Evolutionary conservation across 2,329 filamentous ascomycete genomes (phyloP), one percentile per base, ranked within the genome.

Genomic region (Exophiala aquamarina): DNA sequence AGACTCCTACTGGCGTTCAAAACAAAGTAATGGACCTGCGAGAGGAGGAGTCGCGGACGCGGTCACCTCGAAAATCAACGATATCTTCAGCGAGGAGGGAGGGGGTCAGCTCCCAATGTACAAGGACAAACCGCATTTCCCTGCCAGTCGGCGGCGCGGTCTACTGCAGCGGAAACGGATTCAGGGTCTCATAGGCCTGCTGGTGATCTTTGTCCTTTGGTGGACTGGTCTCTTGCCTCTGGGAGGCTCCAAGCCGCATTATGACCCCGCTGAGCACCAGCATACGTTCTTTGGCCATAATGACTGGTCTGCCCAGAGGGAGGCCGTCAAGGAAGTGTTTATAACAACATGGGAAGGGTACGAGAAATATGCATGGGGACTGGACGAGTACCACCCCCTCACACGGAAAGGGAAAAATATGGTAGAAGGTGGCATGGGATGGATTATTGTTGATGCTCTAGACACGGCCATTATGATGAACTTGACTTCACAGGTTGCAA

Each of bases 391-490:
- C 65, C 83, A 89, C 59, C 93, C 93, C 1, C 71, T 92, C 20
- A 83, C 87, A 4, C 93, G 93, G 65, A 82, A 72, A 14, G 88
- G 89, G 40, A 77, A 76, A 41, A 83, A 93, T 60, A 97, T 98
- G 92, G 84, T 89, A 5, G 78, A 86, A 3, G 83, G 89, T 53
- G 93, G 92, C 19, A 78, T 98, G 69, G 93, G 93, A 21, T 98
- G 94, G 93, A 97, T 97, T 62, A 96, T 98, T 53, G 86, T 98
- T 47, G 93, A 98, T 70, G 84, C 92, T 10, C 74, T 98, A 54
- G 93, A 98, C 68, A 98, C 93, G 1, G 81, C 97, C 77, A 98
- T 98, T 73, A 76, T 98, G 52, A 98, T 98, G 93, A 97, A 97
- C 66, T 76, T 95, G 56, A 97, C 92, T 11, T 86, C 83, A 23